A percentile compares a stretch with the other conserved stretches of the same genome.
Conservation (phyloP, 495 filamentous ascomycete species). For the Podospora didyma region DNA sequence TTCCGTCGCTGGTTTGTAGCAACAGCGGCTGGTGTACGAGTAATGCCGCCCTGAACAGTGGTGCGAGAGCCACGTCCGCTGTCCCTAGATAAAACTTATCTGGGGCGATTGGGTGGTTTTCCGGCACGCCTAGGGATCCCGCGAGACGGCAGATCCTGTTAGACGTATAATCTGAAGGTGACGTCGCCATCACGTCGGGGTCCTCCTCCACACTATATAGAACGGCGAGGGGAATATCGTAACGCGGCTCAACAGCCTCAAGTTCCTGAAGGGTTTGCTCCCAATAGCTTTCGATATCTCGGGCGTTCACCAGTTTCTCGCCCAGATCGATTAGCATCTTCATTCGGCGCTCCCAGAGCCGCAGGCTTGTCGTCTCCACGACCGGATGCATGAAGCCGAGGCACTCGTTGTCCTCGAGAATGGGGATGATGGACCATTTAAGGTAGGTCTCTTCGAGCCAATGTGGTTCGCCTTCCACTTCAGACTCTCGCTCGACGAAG, state of each 20-base stretch:
- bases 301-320: slow-evolving; percentile 26
- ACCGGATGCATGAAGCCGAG: slow-evolving; percentile 36
- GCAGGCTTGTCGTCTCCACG: slow-evolving; percentile 30
- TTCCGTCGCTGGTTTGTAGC: slow-evolving; percentile 50
- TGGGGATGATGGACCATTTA: slow-evolving; percentile 57
- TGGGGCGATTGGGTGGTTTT: slow-evolving; percentile 48
- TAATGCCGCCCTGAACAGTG: slow-evolving; percentile 54
- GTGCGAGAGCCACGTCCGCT: slow-evolving; percentile 47
- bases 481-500: slow-evolving; percentile 41
- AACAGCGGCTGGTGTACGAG: slow-evolving; percentile 50
- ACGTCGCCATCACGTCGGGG: slow-evolving; percentile 35
- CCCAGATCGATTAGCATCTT: slow-evolving; percentile 35
- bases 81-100: slow-evolving; percentile 47
- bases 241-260: slow-evolving; percentile 25
- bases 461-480: slow-evolving; percentile 31
- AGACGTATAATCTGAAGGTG: slow-evolving; percentile 32
- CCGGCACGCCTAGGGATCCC: slow-evolving; percentile 56
- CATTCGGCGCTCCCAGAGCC: slow-evolving; percentile 37
- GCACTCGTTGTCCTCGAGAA: slow-evolving; percentile 49
- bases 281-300: slow-evolving; percentile 35
- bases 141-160: slow-evolving; percentile 49
- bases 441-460: slow-evolving; percentile 61
- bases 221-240: slow-evolving; percentile 56
- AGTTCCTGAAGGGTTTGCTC: slow-evolving; percentile 26
- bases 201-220: slow-evolving; percentile 51